Conservation (phyloP, 179 eudicot species). For the Corrigiola litoralis region DNA sequence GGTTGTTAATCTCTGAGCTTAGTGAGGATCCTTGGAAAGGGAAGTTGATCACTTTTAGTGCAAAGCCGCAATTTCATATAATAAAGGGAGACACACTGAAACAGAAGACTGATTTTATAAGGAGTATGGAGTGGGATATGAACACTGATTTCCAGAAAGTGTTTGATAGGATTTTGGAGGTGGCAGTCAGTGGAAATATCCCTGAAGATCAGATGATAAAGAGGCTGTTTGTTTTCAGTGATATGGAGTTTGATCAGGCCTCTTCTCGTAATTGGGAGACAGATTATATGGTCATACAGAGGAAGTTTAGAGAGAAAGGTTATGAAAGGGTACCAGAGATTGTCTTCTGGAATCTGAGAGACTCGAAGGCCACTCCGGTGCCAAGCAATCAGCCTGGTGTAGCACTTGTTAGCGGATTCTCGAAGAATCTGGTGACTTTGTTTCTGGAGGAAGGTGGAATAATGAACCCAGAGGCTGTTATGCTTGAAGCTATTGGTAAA, state of each 20-base stretch:
- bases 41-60: slow-evolving; percentile 46
- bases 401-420: slow-evolving; percentile 24
- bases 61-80: slow-evolving; percentile 28
- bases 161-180: slow-evolving; percentile 40
- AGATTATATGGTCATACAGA: slow-evolving; percentile 32
- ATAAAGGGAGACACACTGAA: slow-evolving; percentile 28
- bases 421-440: slow-evolving; percentile 26
- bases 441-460: slow-evolving; percentile 25
- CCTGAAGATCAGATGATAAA: slow-evolving; percentile 41
- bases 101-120: slow-evolving; percentile 28
- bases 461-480: slow-evolving; percentile 14
- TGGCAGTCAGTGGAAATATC: slow-evolving; percentile 31
- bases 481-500: slow-evolving; percentile 15
- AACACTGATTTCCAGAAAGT: slow-evolving; percentile 43
- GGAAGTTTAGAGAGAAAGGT: slow-evolving; percentile 36
- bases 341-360: slow-evolving; percentile 50
- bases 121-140: slow-evolving; percentile 30
- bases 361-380: slow-evolving; percentile 18
- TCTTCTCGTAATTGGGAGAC: slow-evolving; percentile 32
- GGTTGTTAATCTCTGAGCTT: slow-evolving; percentile 50
- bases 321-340: slow-evolving; percentile 40
- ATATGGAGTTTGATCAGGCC: slow-evolving; percentile 48
- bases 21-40: slow-evolving; percentile 57
- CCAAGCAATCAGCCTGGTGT: slow-evolving; percentile 12
- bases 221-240: slow-evolving; percentile 50